Base-by-base conservation (phyloP, 2,329 filamentous ascomycete species). In the Ophiostoma perfectum region DNA sequence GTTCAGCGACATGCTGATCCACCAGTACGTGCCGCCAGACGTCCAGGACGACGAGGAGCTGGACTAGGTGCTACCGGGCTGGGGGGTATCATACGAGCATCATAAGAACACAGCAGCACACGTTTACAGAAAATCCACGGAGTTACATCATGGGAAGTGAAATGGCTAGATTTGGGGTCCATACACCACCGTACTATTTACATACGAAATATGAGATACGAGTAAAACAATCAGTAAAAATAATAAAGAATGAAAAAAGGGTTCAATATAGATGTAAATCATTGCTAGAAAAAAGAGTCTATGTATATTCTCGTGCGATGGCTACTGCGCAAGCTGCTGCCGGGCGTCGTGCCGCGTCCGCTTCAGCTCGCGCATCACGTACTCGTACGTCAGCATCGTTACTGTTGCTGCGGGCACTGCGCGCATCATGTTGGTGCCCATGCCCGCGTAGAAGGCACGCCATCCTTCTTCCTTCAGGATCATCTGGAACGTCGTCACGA, bases 301-400 rank as follows among this genome's bases (percentile, higher is more conserved):
- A 9, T 55, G 18, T 47, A 55, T 27, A 27, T 45, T 55, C 49
- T 55, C 49, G 18, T 55, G 42, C 9, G 27, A 36, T 49, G 38
- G 41, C 27, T 62, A 16, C 16, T 47, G 60, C 42, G 72, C 71
- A 58, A 76, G 68, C 71, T 78, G 80, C 45, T 74, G 74, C 66
- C 74, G 75, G 65, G 80, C 81, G 14, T 80, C 77, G 2, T 74
- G 71, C 73, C 80, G 80, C 41, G 77, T 75, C 68, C 78, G 76
- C 70, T 83, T 83, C 27, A 87, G 77, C 68, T 79, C 76, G 66
- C 81, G 79, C 85, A 87, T 87, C 65, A 83, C 80, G 73, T 90
- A 95, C 80, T 99, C 95, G 76, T 97, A 99, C 12, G 94, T 98
- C 76, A 98, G 83, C 90, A 99, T 96, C 3, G 95, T 99, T 39